Conservation (phyloP, 2,329 filamentous ascomycete genomes). For the Venturia pyrina region DNA sequence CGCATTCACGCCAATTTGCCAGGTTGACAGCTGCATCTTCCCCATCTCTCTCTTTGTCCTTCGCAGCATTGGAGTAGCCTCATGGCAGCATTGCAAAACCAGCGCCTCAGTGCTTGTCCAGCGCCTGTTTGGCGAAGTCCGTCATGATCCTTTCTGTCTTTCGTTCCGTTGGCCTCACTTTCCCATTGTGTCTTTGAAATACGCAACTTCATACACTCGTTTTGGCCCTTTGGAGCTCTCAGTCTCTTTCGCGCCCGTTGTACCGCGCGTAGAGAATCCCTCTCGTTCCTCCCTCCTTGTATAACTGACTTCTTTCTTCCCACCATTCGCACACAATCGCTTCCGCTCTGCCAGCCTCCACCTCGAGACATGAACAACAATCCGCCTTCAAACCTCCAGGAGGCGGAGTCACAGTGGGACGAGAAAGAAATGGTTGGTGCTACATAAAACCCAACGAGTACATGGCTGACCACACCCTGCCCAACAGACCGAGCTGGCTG, state of each 20-base stretch:
- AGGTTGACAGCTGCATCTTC: conserved; percentile 5
- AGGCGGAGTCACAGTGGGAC: conserved; percentile 1
- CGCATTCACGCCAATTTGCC: conserved; percentile 10
- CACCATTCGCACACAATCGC: neutral
- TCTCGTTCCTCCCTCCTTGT: conserved; percentile 4
- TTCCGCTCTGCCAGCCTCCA: too few species aligned
- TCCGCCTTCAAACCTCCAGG: neutral
- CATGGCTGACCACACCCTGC: neutral
- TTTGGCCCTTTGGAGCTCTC: conserved; percentile 6
- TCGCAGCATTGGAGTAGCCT: conserved; percentile 6
- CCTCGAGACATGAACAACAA: conserved; percentile 8
- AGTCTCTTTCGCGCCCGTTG: conserved; percentile 11
- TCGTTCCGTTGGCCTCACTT: neutral
- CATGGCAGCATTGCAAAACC: conserved; percentile 4
- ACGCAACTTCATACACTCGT: conserved; percentile 8
- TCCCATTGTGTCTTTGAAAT: neutral
- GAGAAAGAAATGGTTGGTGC: conserved; percentile 10
- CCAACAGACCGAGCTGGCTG: conserved; percentile 9
- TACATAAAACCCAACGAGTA: neutral
- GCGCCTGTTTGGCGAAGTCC: conserved; percentile 8
- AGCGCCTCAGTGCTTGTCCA: conserved; percentile 4
- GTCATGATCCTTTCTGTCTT: conserved; percentile 12
- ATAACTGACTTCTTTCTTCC: neutral
- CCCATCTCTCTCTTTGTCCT: conserved; percentile 7
- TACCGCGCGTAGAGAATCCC: conserved; percentile 6